These are phyloP conservation scores for Nannizziopsis barbatae DNA, from an alignment of 2,329 filamentous ascomycete genomes.

Conservation along the genomic window DNA sequence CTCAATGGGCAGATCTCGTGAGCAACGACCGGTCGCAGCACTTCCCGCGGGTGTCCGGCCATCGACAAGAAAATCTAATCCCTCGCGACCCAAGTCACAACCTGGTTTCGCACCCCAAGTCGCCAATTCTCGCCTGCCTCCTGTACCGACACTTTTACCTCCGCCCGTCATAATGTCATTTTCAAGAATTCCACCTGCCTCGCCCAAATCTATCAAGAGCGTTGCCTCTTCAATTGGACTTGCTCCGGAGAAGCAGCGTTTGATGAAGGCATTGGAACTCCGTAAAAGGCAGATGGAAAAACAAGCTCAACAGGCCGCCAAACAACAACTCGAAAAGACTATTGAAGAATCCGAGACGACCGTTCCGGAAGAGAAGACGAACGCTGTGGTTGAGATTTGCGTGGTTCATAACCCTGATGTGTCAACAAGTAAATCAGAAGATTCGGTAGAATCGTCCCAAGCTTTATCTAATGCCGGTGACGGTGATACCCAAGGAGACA, in stretches of 20 bases:
- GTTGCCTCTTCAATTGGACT: constrained; percentile 45
- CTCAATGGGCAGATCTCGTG: constrained; percentile 32
- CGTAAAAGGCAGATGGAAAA: constrained; percentile 63
- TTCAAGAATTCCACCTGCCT: constrained; percentile 23
- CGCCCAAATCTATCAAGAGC: constrained; percentile 34
- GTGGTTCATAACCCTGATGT: background rate
- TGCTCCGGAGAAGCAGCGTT: constrained; percentile 75
- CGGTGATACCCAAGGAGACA: background rate
- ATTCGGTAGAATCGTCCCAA: background rate
- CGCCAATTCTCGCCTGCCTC: constrained; percentile 24
- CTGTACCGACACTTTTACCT: constrained; percentile 31
- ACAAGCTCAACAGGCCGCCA: constrained; percentile 21
- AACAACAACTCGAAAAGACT: background rate
- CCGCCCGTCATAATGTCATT: constrained; percentile 24
- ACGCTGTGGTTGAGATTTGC: background rate
- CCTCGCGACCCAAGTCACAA: constrained; percentile 36
- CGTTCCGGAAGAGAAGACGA: background rate
- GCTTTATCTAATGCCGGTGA: background rate
- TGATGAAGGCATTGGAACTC: constrained; percentile 90
- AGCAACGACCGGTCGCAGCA: constrained; percentile 61
- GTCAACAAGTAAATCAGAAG: background rate
- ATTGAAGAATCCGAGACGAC: background rate
- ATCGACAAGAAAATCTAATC: constrained; percentile 43
- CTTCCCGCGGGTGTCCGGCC: constrained; percentile 71
- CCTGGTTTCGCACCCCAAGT: constrained; percentile 26